These are phyloP conservation scores for Delonix regia DNA, from an alignment of 306 rosid species.

Conservation along the genomic window DNA sequence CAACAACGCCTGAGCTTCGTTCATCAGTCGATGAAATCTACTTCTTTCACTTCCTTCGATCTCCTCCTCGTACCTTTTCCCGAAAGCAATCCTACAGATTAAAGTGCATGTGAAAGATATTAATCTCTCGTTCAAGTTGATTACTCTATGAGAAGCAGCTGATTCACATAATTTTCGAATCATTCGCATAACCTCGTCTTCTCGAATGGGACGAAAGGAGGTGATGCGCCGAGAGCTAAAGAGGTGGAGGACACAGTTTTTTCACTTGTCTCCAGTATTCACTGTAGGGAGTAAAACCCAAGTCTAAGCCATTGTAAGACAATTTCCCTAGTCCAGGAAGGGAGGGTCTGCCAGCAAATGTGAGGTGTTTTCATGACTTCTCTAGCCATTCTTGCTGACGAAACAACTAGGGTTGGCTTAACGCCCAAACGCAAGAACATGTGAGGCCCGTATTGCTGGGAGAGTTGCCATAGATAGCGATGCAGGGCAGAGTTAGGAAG, in stretches of 20 bases:
- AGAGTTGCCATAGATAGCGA: slow-evolving; percentile 37
- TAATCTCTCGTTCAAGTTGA: no score
- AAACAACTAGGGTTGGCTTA: slow-evolving; percentile 33
- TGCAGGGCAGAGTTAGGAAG: slow-evolving; percentile 39
- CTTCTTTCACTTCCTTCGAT: slow-evolving; percentile 9
- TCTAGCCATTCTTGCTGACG: slow-evolving; percentile 39
- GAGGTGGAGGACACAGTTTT: slow-evolving; percentile 46
- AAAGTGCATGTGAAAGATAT: no score
- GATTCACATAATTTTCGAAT: no score
- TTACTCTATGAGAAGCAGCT: no score
- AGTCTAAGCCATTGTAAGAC: no score
- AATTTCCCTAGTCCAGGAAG: slow-evolving; percentile 23
- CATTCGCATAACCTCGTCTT: no score
- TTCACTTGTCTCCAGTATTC: slow-evolving; percentile 55
- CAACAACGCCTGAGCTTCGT: slow-evolving; percentile 43
- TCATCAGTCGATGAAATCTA: slow-evolving; percentile 43
- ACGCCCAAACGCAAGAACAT: slow-evolving; percentile 47
- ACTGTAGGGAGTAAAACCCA: slow-evolving; percentile 47
- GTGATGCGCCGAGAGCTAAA: no score
- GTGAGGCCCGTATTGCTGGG: slow-evolving; percentile 52
- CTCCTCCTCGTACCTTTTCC: slow-evolving; percentile 18
- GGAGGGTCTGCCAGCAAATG: slow-evolving; percentile 46
- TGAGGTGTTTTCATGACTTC: slow-evolving; percentile 42
- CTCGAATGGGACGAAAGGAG: no score
- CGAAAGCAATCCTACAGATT: no score